A percentile compares a stretch with the other conserved stretches of the same genome.
Evolutionary conservation across 345 rosid species (phyloP).

Genomic region (Sonneratia alba): DNA sequence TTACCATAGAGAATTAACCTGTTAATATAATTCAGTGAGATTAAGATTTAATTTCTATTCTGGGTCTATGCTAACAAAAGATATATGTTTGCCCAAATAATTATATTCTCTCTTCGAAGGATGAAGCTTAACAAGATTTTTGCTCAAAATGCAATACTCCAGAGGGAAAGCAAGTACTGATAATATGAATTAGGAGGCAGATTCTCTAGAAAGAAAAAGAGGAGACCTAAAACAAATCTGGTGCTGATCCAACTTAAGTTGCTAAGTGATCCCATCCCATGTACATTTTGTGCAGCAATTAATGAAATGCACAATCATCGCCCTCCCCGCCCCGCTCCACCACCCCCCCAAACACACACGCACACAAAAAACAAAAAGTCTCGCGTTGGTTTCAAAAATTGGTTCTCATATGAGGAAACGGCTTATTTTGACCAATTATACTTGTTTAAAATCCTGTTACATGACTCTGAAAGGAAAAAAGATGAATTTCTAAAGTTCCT

Average conservation of each 20-base stretch:
- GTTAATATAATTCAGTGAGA: not conserved
- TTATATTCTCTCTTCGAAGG: not conserved
- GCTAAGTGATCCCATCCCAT: too few species aligned
- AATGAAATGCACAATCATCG: too few species aligned
- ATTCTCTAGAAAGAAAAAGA: not conserved
- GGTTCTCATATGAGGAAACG: not conserved
- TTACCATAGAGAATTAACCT: not conserved
- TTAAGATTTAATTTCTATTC: not conserved
- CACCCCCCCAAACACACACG: too few species aligned
- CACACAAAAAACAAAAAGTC: too few species aligned
- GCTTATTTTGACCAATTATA: not conserved
- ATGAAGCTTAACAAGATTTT: not conserved
- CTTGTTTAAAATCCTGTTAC: not conserved
- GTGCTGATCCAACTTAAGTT: too few species aligned
- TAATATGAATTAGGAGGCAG: too few species aligned
- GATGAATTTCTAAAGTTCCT: not conserved
- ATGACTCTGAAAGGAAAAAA: not conserved
- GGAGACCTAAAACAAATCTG: not conserved
- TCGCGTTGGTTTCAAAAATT: not conserved
- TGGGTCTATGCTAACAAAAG: not conserved
- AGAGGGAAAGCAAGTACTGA: too few species aligned
- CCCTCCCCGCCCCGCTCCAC: too few species aligned
- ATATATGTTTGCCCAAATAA: not conserved
- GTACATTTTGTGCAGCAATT: too few species aligned
- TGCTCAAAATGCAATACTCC: not conserved